A percentile compares a stretch with the other conserved stretches of the same genome.
Conservation (phyloP, 208 protist species). For the Acanthamoeba sp. region DNA sequence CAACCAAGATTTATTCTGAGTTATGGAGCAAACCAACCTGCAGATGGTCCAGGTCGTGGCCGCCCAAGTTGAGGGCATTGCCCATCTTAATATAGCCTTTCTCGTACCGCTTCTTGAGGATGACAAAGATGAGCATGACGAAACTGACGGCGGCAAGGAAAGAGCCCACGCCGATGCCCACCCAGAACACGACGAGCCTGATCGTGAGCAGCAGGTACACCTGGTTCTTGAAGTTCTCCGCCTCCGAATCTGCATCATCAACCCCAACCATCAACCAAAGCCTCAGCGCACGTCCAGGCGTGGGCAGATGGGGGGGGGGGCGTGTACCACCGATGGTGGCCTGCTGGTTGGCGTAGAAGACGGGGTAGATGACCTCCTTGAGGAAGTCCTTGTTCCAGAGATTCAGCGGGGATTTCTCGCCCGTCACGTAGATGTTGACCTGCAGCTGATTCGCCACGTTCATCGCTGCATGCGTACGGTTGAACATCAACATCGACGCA, state of each 20-base stretch:
- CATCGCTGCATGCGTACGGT: too few species aligned
- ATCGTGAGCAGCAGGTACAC: conserved; percentile 63
- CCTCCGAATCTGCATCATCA: conserved; percentile 17
- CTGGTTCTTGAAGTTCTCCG: conserved; percentile 16
- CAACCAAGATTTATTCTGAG: too few species aligned
- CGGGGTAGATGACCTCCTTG: conserved; percentile 70
- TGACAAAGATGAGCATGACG: conserved; percentile 37
- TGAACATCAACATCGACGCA: too few species aligned
- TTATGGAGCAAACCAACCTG: too few species aligned
- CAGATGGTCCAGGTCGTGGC: too few species aligned
- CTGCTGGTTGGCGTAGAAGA: conserved; percentile 64
- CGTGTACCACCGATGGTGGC: not conserved
- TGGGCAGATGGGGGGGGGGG: too few species aligned
- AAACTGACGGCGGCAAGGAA: conserved; percentile 31
- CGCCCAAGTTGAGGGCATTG: too few species aligned
- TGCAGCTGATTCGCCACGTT: conserved; percentile 68
- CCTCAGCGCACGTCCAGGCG: too few species aligned
- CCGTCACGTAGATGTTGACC: conserved; percentile 44
- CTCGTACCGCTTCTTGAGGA: conserved; percentile 73
- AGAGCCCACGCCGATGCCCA: conserved; percentile 34
- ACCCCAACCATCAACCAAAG: too few species aligned
- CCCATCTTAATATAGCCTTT: too few species aligned
- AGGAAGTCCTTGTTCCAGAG: conserved; percentile 38
- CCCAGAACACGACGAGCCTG: conserved; percentile 18
- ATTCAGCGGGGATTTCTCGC: not conserved